A percentile compares a stretch with the other conserved stretches of the same genome.
Evolutionary conservation across 495 filamentous ascomycete genomes (phyloP).

Genomic region (Penicillium samsonianum): DNA sequence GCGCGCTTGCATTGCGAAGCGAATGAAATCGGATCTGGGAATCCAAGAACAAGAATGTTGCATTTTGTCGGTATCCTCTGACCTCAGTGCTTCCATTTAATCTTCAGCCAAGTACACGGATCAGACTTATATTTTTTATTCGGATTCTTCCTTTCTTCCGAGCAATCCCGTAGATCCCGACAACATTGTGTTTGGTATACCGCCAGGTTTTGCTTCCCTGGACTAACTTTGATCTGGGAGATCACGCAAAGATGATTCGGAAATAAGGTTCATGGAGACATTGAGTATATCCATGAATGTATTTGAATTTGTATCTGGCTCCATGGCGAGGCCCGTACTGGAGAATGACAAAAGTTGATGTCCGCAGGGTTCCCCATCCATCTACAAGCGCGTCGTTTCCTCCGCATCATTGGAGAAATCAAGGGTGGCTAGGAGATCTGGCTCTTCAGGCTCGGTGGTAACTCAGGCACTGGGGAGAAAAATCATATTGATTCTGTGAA

Average conservation of each 20-base stretch:
- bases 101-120: constrained; percentile 6
- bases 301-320: constrained; percentile 4
- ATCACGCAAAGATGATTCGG: not conserved
- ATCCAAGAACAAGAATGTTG: not conserved
- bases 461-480: too few relatives aligned
- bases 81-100: constrained; percentile 2
- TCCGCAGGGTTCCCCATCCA: too few relatives aligned
- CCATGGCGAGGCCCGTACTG: not conserved
- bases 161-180: constrained; percentile 2
- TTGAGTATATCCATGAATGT: constrained; percentile 4
- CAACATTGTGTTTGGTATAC: constrained; percentile 3
- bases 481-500: too few relatives aligned
- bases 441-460: too few relatives aligned
- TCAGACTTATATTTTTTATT: constrained; percentile 7
- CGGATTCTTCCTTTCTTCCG: constrained; percentile 2
- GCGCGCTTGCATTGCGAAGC: constrained; percentile 3
- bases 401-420: too few relatives aligned
- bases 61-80: not conserved
- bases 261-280: not conserved
- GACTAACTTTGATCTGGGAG: not conserved
- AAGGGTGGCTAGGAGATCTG: too few relatives aligned
- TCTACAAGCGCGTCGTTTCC: too few relatives aligned
- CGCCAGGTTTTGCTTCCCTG: not conserved
- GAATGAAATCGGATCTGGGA: constrained; percentile 6
- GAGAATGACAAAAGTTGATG: too few relatives aligned